Evolutionary conservation across 2,329 filamentous ascomycete genomes (phyloP).

Genomic region (Chaetomiaceae sp.): DNA sequence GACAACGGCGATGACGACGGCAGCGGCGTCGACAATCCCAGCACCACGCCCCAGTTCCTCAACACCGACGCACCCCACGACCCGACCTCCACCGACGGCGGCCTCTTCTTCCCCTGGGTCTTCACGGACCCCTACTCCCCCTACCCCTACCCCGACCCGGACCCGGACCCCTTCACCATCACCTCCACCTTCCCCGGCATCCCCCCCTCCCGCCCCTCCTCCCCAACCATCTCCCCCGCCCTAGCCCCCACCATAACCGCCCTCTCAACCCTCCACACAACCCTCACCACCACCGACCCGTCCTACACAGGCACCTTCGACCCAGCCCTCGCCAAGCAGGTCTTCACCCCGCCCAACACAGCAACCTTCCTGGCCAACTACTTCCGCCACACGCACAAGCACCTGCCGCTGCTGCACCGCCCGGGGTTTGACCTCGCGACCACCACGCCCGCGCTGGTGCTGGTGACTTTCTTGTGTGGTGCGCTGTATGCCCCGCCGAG

Average conservation of each 20-base stretch:
- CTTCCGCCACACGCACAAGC: constrained; percentile 27
- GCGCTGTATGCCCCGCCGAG: constrained; percentile 3
- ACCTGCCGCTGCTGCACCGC: constrained; percentile 29
- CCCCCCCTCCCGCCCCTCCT: no score
- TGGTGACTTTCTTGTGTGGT: constrained; percentile 1
- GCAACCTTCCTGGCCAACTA: constrained; percentile 22
- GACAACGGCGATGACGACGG: not conserved
- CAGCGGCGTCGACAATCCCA: no score
- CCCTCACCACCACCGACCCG: constrained; percentile 12
- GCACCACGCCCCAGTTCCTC: not conserved
- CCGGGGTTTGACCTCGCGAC: constrained; percentile 23
- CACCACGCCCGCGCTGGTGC: not conserved
- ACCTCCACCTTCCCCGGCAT: constrained; percentile 1
- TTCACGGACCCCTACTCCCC: not conserved
- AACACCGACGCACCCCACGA: not conserved
- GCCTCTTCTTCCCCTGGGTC: constrained; percentile 11
- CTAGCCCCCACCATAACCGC: constrained; percentile 9
- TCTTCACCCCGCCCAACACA: constrained; percentile 23
- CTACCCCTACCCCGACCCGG: constrained; percentile 14
- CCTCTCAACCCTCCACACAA: constrained; percentile 17
- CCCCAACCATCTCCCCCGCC: constrained; percentile 4
- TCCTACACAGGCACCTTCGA: constrained; percentile 18
- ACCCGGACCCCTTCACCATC: no score
- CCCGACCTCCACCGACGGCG: not conserved
- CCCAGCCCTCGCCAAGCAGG: constrained; percentile 12